Evolutionary conservation across 2,329 filamentous ascomycete species (phyloP).

Genomic region (Drechslerella dactyloides): DNA sequence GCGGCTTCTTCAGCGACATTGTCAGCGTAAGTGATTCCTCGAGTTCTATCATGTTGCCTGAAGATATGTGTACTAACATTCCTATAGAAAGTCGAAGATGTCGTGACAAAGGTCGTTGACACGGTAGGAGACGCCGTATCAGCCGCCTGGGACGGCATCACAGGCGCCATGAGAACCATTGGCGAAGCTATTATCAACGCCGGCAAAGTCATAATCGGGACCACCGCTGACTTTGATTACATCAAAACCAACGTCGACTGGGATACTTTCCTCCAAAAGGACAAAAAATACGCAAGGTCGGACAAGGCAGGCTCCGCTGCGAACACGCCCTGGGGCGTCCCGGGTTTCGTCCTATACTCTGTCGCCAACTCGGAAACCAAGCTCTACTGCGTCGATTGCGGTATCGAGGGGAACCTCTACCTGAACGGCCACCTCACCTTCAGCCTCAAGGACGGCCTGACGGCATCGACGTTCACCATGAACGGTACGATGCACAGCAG

Average conservation of each 20-base stretch:
- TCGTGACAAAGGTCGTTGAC: conserved; percentile 22
- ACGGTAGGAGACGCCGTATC: conserved; percentile 33
- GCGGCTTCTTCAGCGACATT: conserved; percentile 42
- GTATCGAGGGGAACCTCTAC: conserved; percentile 28
- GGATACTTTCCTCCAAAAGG: conserved; percentile 26
- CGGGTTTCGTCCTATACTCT: conserved; percentile 21
- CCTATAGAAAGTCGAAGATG: conserved; percentile 20
- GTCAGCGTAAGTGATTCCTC: conserved; percentile 16
- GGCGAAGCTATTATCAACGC: conserved; percentile 25
- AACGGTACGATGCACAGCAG: conserved; percentile 42
- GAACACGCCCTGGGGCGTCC: conserved; percentile 40
- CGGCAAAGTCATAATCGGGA: conserved; percentile 35
- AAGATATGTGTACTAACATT: conserved; percentile 1
- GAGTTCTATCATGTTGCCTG: not conserved
- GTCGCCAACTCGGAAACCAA: conserved; percentile 20
- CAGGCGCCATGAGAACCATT: conserved; percentile 24
- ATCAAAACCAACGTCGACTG: conserved; percentile 34
- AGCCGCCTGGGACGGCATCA: conserved; percentile 32
- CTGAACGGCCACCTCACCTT: conserved; percentile 39
- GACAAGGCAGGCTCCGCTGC: conserved; percentile 27
- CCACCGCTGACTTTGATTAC: conserved; percentile 37
- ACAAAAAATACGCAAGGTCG: conserved; percentile 19
- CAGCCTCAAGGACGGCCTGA: conserved; percentile 35
- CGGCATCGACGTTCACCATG: conserved; percentile 40
- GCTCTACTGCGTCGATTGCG: conserved; percentile 42